Conservation (phyloP, 2,329 filamentous ascomycete genomes). For the Cytospora schulzeri region DNA sequence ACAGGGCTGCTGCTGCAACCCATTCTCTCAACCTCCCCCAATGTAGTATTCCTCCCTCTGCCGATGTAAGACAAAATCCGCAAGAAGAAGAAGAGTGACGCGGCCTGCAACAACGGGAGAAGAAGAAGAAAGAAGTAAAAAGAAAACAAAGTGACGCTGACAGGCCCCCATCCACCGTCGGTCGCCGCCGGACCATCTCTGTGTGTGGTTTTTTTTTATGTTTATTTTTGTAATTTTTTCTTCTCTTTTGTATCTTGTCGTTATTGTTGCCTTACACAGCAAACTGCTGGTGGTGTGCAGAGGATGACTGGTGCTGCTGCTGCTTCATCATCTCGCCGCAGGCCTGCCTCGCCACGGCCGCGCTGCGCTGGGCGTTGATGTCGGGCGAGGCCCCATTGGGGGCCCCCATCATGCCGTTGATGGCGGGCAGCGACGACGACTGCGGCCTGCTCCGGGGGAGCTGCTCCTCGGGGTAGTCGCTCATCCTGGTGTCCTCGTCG, state of each 20-base stretch:
- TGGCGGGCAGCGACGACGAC: conserved; percentile 26
- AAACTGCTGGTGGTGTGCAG: conserved; percentile 17
- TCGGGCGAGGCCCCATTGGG: conserved; percentile 25
- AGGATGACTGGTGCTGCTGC: conserved; percentile 24
- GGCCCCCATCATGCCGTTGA: conserved; percentile 28
- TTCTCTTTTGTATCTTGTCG: no score
- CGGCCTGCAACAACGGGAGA: no score
- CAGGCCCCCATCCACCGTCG: no score
- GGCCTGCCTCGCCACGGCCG: conserved; percentile 41
- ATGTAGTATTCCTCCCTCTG: neutral
- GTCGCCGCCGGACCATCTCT: no score
- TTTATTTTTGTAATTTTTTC: no score
- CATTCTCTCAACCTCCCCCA: no score
- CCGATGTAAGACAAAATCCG: neutral
- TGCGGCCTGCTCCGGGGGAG: conserved; percentile 30
- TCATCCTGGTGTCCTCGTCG: conserved; percentile 24
- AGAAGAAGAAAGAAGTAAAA: no score
- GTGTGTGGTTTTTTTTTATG: no score
- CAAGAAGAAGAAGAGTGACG: neutral
- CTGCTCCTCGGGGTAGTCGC: conserved; percentile 28
- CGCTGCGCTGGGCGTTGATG: conserved; percentile 35
- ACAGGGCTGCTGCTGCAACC: no score
- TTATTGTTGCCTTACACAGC: neutral
- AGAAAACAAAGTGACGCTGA: neutral
- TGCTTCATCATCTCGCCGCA: conserved; percentile 40